Base-by-base conservation (phyloP, 768 basidiomycete species). In the Tylopilus sp. region DNA sequence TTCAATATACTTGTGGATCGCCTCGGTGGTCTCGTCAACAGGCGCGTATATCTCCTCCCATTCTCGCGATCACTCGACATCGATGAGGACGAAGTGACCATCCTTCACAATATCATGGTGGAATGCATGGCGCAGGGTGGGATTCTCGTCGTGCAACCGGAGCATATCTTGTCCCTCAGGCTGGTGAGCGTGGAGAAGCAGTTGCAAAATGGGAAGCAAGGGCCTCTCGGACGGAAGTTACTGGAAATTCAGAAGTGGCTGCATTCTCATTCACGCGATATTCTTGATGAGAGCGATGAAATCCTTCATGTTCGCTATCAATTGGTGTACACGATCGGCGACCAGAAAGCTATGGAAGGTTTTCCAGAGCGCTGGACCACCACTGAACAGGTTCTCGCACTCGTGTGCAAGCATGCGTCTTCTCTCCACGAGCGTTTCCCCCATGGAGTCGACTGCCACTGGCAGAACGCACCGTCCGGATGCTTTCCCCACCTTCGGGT, bases 81-180 rank as follows among this genome's bases (percentile, higher is more conserved):
- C 20, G 48, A 57, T 25, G 7, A 35, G 0, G 17, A 56, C 4
- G 53, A 64, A 41, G 53, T 65, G 8, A 17, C 47, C 4, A 44
- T 42, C 8, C 66, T 79, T 10, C 56, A 52, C 9, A n/a, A 44
- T 6, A 39, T 80, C 6, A 70, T 74, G 53, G 51, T 63, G 21
- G 66, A 69, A 39, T 82, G 80, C 47, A 65, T 63, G 52, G 48
- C 46, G 2, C 59, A 61, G 25, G 59, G 68, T n/a, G 80, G 80
- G 0, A 57, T 82, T 22, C 58, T 80, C 6, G 64, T 82, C 1
- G 55, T 68, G 10, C 81, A 81, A 36, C 81, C 80, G 0, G 79
- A 82, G 40, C 77, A 82, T 21, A 64, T 79, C 8, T 66, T 81
- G 2, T 81, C 80, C 0, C 75, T 77, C 51, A 70, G 71, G 52